Evolutionary conservation across 2,329 filamentous ascomycete genomes (phyloP).

Genomic region (Xylaria sp.): DNA sequence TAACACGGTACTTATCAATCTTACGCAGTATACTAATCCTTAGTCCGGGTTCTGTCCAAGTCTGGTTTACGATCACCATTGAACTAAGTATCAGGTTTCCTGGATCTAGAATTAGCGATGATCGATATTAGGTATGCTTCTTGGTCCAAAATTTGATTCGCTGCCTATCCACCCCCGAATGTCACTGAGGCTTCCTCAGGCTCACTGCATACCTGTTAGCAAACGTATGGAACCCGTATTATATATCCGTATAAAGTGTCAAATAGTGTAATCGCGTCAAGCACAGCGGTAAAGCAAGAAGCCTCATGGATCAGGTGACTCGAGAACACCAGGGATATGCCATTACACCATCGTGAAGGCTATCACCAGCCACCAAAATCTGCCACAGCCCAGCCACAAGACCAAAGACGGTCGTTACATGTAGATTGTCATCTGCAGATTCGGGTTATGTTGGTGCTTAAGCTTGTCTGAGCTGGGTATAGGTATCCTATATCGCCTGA

Average conservation of each 20-base stretch:
- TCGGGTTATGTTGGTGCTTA: neutral
- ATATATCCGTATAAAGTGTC: too few relatives aligned
- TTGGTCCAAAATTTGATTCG: neutral
- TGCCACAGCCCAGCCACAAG: neutral
- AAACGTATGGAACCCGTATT: neutral
- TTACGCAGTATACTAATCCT: slow-evolving; percentile 4
- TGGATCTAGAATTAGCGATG: neutral
- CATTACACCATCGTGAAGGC: neutral
- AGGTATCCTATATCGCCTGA: neutral
- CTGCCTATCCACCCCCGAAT: neutral
- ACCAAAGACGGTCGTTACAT: neutral
- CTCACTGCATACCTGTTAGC: neutral
- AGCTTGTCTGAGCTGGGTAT: neutral
- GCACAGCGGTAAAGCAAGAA: neutral
- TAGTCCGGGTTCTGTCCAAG: neutral
- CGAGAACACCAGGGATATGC: neutral
- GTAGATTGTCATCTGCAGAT: neutral
- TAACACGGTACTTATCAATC: neutral
- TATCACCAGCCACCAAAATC: neutral
- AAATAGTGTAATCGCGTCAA: neutral
- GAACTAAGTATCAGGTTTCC: neutral
- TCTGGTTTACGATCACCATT: neutral
- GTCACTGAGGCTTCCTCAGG: neutral
- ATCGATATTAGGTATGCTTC: slow-evolving; percentile 1
- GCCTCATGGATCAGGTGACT: neutral